phyloP scores from a whole-genome alignment of 2,329 filamentous ascomycete species.

The Blastomyces parvus region DNA sequence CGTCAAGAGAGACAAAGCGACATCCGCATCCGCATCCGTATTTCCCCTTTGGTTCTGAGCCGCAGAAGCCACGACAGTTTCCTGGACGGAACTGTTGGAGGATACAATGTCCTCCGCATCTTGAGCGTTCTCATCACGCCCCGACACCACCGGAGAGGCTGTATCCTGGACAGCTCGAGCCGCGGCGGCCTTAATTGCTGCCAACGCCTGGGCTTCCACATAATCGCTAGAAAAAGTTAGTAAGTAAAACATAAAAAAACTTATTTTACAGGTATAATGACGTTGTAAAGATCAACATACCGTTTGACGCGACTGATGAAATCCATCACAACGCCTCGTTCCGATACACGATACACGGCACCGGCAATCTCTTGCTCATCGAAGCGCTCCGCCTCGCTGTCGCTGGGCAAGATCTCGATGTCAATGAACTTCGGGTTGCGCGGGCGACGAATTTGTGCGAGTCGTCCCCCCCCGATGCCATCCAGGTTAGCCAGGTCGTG shows the following conservation, averaged over 20 bases:
- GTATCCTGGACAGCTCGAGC: neutral
- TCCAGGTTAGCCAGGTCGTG: slow-evolving; percentile 58
- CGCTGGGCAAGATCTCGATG: slow-evolving; percentile 51
- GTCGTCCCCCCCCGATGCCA: slow-evolving; percentile 37
- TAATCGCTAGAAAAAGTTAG: slow-evolving; percentile 5
- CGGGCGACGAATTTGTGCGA: slow-evolving; percentile 26
- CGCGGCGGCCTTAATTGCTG: neutral
- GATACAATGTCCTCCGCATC: slow-evolving; percentile 3
- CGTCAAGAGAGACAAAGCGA: slow-evolving; percentile 21
- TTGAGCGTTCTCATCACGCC: slow-evolving; percentile 1
- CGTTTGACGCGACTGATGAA: slow-evolving; percentile 58
- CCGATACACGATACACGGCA: slow-evolving; percentile 55
- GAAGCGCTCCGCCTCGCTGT: slow-evolving; percentile 48
- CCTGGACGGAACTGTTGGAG: neutral
- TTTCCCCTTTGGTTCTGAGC: neutral
- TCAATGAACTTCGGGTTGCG: slow-evolving; percentile 53
- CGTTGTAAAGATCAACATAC: slow-evolving; percentile 15
- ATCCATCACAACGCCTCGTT: slow-evolving; percentile 57
- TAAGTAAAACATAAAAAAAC: neutral
- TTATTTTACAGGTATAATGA: neutral
- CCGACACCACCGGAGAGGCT: neutral
- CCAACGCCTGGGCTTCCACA: slow-evolving; percentile 10
- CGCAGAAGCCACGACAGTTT: neutral
- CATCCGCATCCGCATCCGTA: slow-evolving; percentile 16
- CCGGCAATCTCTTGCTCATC: slow-evolving; percentile 53